A percentile compares a stretch with the other conserved stretches of the same genome.
Conservation (phyloP, 192 early-diverging fungal genomes). For the Kappamyces sp. region DNA sequence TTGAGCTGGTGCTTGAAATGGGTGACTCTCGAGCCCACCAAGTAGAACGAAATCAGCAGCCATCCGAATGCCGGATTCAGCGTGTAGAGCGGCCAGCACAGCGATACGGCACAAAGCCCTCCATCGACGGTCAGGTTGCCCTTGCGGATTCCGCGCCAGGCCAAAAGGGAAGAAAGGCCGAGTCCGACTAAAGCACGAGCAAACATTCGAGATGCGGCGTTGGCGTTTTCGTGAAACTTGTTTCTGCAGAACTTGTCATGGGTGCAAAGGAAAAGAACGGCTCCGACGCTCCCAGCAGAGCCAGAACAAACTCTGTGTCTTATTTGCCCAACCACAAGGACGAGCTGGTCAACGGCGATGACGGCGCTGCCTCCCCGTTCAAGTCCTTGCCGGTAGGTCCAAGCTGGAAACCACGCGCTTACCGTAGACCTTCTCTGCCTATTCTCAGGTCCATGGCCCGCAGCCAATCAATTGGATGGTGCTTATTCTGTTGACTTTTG, state of each 20-base stretch:
- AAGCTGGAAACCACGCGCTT: constrained; percentile 3
- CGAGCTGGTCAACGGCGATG: not conserved
- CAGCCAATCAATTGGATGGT: constrained; percentile 25
- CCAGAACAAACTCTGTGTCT: constrained; percentile 12
- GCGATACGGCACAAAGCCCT: not conserved
- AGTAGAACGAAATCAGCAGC: constrained; percentile 16
- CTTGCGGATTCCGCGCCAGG: constrained; percentile 9
- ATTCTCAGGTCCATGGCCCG: constrained; percentile 12
- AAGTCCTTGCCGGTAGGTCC: not conserved
- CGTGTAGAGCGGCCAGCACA: not conserved
- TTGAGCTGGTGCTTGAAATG: constrained; percentile 14
- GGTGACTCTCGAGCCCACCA: constrained; percentile 4
- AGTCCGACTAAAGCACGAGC: not conserved
- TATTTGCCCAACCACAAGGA: constrained; percentile 3
- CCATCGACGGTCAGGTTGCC: constrained; percentile 2
- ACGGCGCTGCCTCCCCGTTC: too few species aligned
- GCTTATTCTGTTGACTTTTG: constrained; percentile 24
- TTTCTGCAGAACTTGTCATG: constrained; percentile 7
- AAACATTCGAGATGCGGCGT: not conserved
- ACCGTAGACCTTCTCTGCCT: constrained; percentile 8
- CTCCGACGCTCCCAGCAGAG: not conserved
- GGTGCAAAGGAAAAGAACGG: constrained; percentile 6
- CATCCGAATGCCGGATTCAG: constrained; percentile 6
- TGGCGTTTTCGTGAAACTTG: too few species aligned
- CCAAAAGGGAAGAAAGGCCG: not conserved